Conservation (phyloP, 257 asterid species). For the Nicotiana noctiflora region DNA sequence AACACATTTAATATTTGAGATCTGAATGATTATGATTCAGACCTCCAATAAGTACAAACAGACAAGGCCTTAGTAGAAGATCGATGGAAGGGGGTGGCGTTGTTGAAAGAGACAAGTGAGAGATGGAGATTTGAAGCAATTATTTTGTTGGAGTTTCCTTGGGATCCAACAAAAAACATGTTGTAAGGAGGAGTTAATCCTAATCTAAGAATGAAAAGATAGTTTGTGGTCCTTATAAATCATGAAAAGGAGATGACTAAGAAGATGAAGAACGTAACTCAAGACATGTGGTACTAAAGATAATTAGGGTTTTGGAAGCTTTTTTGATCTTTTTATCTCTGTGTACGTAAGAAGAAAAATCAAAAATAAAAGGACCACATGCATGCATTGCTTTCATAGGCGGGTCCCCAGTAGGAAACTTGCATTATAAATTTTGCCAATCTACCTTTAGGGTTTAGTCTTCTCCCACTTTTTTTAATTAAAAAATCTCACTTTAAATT, state of each 20-base stretch:
- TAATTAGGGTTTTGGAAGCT: constrained; percentile 34
- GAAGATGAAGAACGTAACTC: constrained; percentile 22
- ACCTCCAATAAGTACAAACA: no score
- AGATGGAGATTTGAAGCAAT: constrained; percentile 6
- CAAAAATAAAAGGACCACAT: constrained; percentile 39
- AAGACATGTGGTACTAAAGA: background rate
- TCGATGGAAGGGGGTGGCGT: constrained; percentile 1
- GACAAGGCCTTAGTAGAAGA: no score
- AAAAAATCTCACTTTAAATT: no score
- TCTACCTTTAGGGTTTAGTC: no score
- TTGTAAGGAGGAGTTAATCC: background rate
- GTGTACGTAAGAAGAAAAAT: constrained; percentile 2
- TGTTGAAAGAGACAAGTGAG: constrained; percentile 23
- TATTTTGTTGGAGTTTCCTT: constrained; percentile 25
- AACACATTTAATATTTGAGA: no score
- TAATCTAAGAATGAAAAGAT: constrained; percentile 22
- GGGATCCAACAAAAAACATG: constrained; percentile 35
- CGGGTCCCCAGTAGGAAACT: constrained; percentile 20
- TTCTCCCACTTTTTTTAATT: no score
- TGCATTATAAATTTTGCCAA: background rate
- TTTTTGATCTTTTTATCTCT: background rate
- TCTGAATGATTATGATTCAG: no score
- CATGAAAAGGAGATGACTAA: constrained; percentile 17
- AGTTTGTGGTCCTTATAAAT: constrained; percentile 51
- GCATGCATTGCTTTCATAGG: constrained; percentile 14